These are phyloP conservation scores for Sicyos baderoa DNA, from an alignment of 306 rosid genomes.

Conservation along the genomic window DNA sequence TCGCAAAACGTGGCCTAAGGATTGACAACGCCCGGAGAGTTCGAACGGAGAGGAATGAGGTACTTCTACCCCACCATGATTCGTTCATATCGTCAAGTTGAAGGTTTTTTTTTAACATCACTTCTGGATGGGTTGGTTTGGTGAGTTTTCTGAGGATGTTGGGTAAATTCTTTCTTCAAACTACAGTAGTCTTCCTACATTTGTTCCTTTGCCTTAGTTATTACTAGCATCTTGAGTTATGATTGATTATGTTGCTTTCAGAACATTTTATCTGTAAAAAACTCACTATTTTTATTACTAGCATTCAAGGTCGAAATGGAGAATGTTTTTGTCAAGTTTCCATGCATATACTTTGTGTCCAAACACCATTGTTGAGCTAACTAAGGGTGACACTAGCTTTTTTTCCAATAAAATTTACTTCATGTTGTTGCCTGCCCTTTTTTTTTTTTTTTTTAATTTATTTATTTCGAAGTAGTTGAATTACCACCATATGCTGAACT, in stretches of 20 bases:
- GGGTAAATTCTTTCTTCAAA: conserved; percentile 22
- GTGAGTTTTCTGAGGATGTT: conserved; percentile 26
- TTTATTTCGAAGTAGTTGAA: no score
- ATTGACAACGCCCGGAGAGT: conserved; percentile 21
- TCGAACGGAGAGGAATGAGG: not conserved
- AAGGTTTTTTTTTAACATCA: conserved; percentile 46
- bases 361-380: conserved; percentile 15
- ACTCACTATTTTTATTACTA: conserved; percentile 22
- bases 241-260: conserved; percentile 15
- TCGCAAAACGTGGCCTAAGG: conserved; percentile 30
- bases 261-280: conserved; percentile 49
- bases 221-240: conserved; percentile 10
- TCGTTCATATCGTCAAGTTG: conserved; percentile 40
- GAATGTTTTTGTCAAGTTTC: conserved; percentile 21
- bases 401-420: conserved; percentile 32
- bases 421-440: conserved; percentile 2
- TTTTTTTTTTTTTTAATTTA: no score
- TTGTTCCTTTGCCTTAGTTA: conserved; percentile 26
- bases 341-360: conserved; percentile 44
- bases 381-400: conserved; percentile 14
- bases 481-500: not conserved
- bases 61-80: conserved; percentile 16
- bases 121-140: conserved; percentile 31
- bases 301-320: conserved; percentile 32
- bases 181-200: conserved; percentile 26